Evolutionary conservation across 129 eudicot genomes (phyloP).

Genomic region (Ambrosia trifida): DNA sequence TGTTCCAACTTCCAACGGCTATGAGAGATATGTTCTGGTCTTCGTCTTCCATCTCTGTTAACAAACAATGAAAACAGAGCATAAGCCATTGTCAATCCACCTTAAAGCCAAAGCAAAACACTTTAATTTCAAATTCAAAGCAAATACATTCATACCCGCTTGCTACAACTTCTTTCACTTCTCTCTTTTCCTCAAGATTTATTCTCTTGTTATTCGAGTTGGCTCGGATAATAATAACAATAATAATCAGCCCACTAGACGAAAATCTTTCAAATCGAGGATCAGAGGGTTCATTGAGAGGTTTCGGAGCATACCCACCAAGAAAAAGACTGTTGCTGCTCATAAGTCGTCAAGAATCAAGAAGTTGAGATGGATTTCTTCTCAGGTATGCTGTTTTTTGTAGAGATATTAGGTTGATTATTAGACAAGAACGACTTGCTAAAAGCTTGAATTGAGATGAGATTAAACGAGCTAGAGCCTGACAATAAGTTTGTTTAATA

Average conservation of each 20-base stretch:
- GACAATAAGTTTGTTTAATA: too few species aligned
- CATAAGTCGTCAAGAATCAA: constrained; percentile 5
- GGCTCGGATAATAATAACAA: constrained; percentile 9
- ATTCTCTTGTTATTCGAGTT: constrained; percentile 16
- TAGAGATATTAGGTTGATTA: constrained; percentile 12
- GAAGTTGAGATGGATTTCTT: constrained; percentile 4
- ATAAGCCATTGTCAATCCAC: constrained; percentile 21
- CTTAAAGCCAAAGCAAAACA: constrained; percentile 35
- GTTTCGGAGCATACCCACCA: constrained; percentile 15
- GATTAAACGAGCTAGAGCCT: neutral
- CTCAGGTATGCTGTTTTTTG: constrained; percentile 21
- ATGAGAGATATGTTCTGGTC: neutral
- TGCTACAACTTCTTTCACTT: constrained; percentile 27
- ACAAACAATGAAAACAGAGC: constrained; percentile 30
- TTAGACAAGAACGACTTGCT: too few species aligned
- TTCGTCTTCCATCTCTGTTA: constrained; percentile 10
- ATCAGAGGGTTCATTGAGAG: constrained; percentile 13
- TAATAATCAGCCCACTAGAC: constrained; percentile 8
- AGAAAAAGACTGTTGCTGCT: constrained; percentile 21
- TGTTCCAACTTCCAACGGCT: constrained; percentile 24
- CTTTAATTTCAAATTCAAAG: constrained; percentile 32
- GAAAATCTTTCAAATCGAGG: constrained; percentile 19
- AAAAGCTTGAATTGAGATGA: too few species aligned
- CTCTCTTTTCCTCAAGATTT: constrained; percentile 35
- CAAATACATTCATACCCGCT: constrained; percentile 21